Percentiles rank a stretch among this genome's conserved stretches.
Evolutionary conservation across 164 flowering plant genomes (phyloP).

Genomic region (Kalanchoe fedtschenkoi): DNA sequence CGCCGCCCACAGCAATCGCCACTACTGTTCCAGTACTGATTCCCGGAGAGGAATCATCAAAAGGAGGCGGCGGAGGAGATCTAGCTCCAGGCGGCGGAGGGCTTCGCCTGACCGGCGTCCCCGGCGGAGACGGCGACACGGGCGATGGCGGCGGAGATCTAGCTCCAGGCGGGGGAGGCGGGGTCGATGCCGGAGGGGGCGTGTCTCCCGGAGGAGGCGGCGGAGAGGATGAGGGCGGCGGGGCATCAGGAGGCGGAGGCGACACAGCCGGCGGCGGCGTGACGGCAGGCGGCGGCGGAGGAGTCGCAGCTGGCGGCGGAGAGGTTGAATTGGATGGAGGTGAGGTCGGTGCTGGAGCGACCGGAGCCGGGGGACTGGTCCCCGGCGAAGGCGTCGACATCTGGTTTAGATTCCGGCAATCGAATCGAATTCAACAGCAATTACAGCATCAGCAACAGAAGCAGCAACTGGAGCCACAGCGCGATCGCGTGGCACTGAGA

Average conservation of each 20-base stretch:
- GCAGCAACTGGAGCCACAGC: not conserved
- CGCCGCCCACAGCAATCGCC: not conserved
- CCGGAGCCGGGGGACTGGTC: conserved; percentile 4
- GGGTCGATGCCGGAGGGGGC: not conserved
- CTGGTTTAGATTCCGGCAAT: not conserved
- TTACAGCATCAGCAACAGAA: not conserved
- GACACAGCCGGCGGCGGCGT: not conserved
- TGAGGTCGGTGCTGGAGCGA: conserved; percentile 2
- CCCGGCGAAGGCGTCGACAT: conserved; percentile 6
- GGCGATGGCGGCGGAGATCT: not conserved
- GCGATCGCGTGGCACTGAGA: not conserved
- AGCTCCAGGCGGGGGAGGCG: not conserved
- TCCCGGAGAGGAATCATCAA: not conserved
- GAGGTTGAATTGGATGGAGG: not conserved
- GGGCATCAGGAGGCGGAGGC: not conserved
- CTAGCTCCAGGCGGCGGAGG: not conserved
- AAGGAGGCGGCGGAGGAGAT: not conserved
- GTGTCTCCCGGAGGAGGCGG: not conserved
- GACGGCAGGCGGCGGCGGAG: not conserved
- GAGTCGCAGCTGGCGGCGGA: not conserved
- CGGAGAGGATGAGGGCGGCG: not conserved
- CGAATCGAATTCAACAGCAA: not conserved
- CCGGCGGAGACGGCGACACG: not conserved
- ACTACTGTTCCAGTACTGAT: not conserved
- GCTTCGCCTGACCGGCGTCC: not conserved